Evolutionary conservation across 2,329 filamentous ascomycete genomes (phyloP), one percentile per base, ranked within the genome.

Genomic region (Cytospora schulzeri): DNA sequence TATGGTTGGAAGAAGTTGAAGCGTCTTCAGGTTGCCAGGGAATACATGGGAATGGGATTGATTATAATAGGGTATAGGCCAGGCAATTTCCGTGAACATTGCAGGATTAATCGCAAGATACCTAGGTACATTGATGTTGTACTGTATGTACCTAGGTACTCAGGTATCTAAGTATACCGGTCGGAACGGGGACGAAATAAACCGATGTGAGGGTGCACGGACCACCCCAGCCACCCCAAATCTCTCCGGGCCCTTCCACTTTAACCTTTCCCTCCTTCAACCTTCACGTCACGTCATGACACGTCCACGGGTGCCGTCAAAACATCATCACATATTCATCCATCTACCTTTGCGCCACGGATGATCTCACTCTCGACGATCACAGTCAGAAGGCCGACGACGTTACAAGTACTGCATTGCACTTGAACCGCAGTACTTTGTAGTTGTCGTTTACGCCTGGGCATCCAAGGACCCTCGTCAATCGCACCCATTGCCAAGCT

Each of bases 221-320:
- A 55, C 50, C 59, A 61, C n/a, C 26, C 33, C 50, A 31, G 35
- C 58, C 48, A 29, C 57, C n/a, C 8, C n/a, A 26, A 29, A 19
- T n/a, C 15, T 50, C 17, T 24, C 45, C 28, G n/a, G 17, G 17
- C 51, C 29, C 17, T n/a, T 26, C 53, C 54, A 29, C 29, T 24
- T n/a, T 14, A 35, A 33, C 24, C 29, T 22, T 12, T 24, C 15
- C 41, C 50, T 31, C 8, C 50, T 22, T 22, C 17, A 28, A n/a
- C 7, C 24, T 22, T 48, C 58, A 2, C 45, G n/a, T 24, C 45
- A 24, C 19, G 41, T 5, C 38, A 41, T n/a, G 38, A 19, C 38
- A 41, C 38, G 38, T 19, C 38, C 14, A 15, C 33, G 33, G 5
- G 6, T 14, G 5, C 31, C n/a, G 22, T 38, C 50, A 48, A 2